A percentile compares a stretch with the other conserved stretches of the same genome.
These are phyloP conservation scores for Grosmannia clavigera DNA, from an alignment of 2,329 filamentous ascomycete genomes.

Conservation along the genomic window DNA sequence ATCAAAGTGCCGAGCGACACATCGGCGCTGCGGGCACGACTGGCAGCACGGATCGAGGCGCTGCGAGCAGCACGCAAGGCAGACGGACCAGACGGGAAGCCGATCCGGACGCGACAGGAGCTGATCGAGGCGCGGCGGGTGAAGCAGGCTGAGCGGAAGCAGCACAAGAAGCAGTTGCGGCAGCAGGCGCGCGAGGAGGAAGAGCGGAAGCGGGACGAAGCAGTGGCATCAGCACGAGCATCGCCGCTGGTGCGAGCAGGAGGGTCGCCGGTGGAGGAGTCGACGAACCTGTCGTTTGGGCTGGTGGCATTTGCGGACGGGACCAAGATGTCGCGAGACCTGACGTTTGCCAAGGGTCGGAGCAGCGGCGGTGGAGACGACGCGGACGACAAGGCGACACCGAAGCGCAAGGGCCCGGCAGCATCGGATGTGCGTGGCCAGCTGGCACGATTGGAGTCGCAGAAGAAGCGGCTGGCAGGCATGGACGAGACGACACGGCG, in stretches of 20 bases:
- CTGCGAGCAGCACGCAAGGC: slow-evolving; percentile 80
- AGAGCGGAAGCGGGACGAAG: slow-evolving; percentile 51
- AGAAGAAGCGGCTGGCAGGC: slow-evolving; percentile 64
- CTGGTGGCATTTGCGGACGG: slow-evolving; percentile 86
- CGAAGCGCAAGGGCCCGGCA: slow-evolving; percentile 61
- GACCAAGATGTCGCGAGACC: slow-evolving; percentile 60
- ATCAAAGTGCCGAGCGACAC: slow-evolving; percentile 58
- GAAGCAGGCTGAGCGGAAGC: slow-evolving; percentile 78
- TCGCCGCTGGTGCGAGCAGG: slow-evolving; percentile 31
- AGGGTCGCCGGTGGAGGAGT: slow-evolving; percentile 35
- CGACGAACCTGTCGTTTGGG: slow-evolving; percentile 74
- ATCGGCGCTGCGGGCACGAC: slow-evolving; percentile 60
- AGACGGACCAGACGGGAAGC: slow-evolving; percentile 50
- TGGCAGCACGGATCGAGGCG: slow-evolving; percentile 73
- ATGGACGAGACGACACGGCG: slow-evolving; percentile 71
- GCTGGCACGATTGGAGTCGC: slow-evolving; percentile 74
- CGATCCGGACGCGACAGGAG: slow-evolving; percentile 77
- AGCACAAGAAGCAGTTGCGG: slow-evolving; percentile 77
- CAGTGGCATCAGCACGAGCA: slow-evolving; percentile 45
- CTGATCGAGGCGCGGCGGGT: slow-evolving; percentile 78
- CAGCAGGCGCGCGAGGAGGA: slow-evolving; percentile 70
- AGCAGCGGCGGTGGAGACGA: background rate
- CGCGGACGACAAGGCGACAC: background rate
- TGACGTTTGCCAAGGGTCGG: slow-evolving; percentile 43
- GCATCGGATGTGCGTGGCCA: slow-evolving; percentile 68